Percentiles rank a stretch among this genome's conserved stretches.
Conservation (phyloP, 768 basidiomycete species). For the Ephemerocybe angulata region DNA sequence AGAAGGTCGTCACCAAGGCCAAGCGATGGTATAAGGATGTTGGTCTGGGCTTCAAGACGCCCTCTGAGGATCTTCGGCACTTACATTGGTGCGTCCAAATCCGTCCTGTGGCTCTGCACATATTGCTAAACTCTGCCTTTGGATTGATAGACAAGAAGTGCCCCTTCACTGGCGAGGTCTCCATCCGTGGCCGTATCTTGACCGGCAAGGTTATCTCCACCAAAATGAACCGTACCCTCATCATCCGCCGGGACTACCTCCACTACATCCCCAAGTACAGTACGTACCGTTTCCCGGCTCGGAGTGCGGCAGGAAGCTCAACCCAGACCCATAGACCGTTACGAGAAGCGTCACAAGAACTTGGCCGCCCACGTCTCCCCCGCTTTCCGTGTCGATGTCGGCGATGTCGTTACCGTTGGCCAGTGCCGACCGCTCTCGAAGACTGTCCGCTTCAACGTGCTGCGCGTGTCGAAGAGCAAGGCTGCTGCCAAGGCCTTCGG, state of each 20-base stretch:
- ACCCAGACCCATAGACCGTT: constrained; percentile 64
- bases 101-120: not conserved
- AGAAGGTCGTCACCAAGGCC: constrained; percentile 91
- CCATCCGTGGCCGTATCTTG: constrained; percentile 98
- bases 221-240: constrained; percentile 98
- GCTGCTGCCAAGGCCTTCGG: constrained; percentile 86
- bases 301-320: constrained; percentile 4
- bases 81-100: constrained; percentile 77
- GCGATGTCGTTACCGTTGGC: constrained; percentile 93
- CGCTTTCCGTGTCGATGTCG: constrained; percentile 96
- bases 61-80: constrained; percentile 88
- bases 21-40: constrained; percentile 99
- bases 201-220: constrained; percentile 97
- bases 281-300: constrained; percentile 37
- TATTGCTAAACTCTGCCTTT: constrained; percentile 2
- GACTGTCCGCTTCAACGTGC: constrained; percentile 98
- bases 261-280: constrained; percentile 99
- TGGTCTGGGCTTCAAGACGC: constrained; percentile 95
- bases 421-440: constrained; percentile 99
- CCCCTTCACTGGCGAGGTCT: constrained; percentile 95
- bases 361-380: constrained; percentile 95
- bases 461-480: constrained; percentile 94
- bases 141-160: constrained; percentile 89
- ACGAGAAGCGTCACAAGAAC: constrained; percentile 99
- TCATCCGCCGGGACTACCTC: constrained; percentile 93